Evolutionary conservation across 192 early-diverging fungal genomes (phyloP).

Genomic region (Funneliformis geosporum): DNA sequence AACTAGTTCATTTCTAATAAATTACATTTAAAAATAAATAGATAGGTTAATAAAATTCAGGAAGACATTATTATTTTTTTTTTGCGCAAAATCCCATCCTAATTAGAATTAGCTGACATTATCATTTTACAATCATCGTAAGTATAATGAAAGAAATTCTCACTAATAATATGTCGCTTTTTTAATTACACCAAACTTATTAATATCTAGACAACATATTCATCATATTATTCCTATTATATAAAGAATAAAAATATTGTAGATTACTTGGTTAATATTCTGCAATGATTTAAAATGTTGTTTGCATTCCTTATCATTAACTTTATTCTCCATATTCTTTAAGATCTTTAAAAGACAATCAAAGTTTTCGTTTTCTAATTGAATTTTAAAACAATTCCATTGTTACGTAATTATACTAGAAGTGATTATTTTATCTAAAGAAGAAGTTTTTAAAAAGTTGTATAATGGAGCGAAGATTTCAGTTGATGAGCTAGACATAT

Average conservation of each 20-base stretch:
- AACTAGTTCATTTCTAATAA: no score
- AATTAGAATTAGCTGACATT: no score
- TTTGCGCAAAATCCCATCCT: no score
- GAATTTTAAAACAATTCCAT: background rate
- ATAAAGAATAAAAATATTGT: background rate
- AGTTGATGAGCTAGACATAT: no score
- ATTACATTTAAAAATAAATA: no score
- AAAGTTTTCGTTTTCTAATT: constrained; percentile 17
- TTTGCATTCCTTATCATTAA: constrained; percentile 10
- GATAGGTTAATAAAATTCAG: no score
- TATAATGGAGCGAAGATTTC: background rate
- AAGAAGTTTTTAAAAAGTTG: background rate
- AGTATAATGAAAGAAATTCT: background rate
- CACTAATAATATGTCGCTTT: constrained; percentile 10
- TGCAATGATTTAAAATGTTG: constrained; percentile 19
- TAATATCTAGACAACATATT: background rate
- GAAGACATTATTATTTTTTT: no score
- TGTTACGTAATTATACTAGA: background rate
- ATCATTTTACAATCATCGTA: no score
- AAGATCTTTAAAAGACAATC: constrained; percentile 17
- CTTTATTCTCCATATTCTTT: background rate
- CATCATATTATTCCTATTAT: constrained; percentile 5
- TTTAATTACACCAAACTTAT: no score
- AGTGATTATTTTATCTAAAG: constrained; percentile 13
- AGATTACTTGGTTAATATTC: background rate